Evolutionary conservation across 2,329 filamentous ascomycete species (phyloP).

Genomic region (Cytospora chrysosperma): DNA sequence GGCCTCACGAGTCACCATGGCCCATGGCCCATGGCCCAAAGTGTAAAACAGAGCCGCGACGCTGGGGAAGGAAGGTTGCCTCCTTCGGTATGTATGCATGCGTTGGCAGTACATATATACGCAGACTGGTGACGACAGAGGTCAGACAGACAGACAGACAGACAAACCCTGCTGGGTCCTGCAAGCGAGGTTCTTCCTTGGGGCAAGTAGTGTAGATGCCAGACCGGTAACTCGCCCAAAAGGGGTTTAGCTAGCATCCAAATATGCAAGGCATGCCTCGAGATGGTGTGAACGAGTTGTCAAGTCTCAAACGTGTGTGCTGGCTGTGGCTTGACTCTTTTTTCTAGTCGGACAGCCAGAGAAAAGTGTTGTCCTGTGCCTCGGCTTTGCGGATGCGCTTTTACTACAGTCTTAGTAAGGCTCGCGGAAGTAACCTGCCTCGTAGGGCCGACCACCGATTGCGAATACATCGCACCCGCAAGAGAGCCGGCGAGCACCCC

Average conservation of each 20-base stretch:
- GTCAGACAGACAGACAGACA: neutral
- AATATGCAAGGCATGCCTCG: neutral
- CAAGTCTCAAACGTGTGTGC: neutral
- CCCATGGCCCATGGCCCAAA: neutral
- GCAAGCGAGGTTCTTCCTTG: neutral
- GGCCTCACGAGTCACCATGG: neutral
- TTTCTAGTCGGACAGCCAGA: neutral
- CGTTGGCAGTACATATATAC: conserved; percentile 33
- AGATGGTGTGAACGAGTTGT: neutral
- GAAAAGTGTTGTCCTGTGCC: neutral
- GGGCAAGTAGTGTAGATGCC: neutral
- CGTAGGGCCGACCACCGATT: neutral
- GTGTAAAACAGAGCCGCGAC: conserved; percentile 2
- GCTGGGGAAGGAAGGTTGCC: neutral
- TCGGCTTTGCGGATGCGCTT: neutral
- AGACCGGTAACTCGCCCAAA: neutral
- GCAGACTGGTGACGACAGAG: conserved; percentile 30
- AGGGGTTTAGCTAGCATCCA: neutral
- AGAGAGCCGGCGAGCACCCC: neutral
- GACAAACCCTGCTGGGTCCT: neutral
- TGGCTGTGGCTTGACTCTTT: neutral
- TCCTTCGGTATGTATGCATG: conserved; percentile 22
- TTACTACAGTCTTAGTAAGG: no score
- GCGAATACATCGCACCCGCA: neutral
- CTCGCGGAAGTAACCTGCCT: neutral